Base-by-base conservation (phyloP, 495 filamentous ascomycete species). In the Penicillium dipodomyicola region DNA sequence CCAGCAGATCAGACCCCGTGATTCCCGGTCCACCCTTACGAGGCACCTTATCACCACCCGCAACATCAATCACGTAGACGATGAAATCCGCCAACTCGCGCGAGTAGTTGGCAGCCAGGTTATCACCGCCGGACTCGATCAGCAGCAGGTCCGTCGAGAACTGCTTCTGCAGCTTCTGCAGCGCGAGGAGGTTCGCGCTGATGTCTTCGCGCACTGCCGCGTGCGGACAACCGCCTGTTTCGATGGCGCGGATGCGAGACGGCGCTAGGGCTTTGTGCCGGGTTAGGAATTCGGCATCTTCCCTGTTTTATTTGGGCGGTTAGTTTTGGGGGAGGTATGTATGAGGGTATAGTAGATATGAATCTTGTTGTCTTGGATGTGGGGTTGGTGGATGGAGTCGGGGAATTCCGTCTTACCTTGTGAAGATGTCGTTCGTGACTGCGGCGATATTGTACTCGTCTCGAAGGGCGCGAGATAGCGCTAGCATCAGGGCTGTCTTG, bases 381-480 rank as follows among this genome's bases (percentile, higher is more conserved):
- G 33, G 35, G 14, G 12, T 14, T 46, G 41, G 29, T 17, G n/a
- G 14, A 15, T 30, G 27, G 56, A 17, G 15, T 47, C 9, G 27
- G 42, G 33, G 10, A 25, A 15, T 27, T 27, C 22, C 25, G 8
- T 32, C 54, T 5, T 67, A 82, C 78, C 82, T 78, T 25, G 94
- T 97, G 82, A 98, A 98, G 80, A 97, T 97, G 78, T 98, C 94
- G 78, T 98, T 98, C 29, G 94, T 98, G 3, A 98, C 92, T 39
- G 92, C 94, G 4, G 94, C 94, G 62, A 98, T 87, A 65, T 86
- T 91, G 78, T 90, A 90, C 25, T 81, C 68, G 46, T 84, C 75
- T 32, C 94, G 86, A 3, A 98, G 83, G 29, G 86, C 85, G 30
- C 80, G 86, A 73, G 90, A 96, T 60, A 97, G 84, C 27, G 89